Conservation (phyloP, 1,284 basidiomycete species). For the Cryptococcus depauperatus region DNA sequence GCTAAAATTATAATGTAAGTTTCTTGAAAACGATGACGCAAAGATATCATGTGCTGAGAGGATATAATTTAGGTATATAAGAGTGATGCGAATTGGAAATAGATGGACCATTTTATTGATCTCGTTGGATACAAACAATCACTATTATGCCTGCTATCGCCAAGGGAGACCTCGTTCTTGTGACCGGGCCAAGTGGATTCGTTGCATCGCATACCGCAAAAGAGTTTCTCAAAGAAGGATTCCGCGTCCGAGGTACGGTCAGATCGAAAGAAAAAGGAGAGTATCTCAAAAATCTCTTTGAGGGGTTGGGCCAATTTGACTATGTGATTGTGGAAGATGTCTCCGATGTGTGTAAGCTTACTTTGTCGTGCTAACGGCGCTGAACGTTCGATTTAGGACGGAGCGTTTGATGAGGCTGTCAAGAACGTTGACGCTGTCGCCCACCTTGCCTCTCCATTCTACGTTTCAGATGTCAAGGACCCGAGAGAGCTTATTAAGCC, state of each 20-base stretch:
- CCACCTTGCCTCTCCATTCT: conserved; percentile 29
- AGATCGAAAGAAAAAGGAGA: conserved; percentile 51
- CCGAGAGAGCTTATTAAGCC: conserved; percentile 53
- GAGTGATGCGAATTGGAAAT: background rate
- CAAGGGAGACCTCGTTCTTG: conserved; percentile 20
- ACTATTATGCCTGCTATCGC: conserved; percentile 15
- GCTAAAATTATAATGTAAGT: too few species aligned
- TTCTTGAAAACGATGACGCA: background rate
- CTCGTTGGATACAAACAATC: background rate
- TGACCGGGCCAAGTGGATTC: conserved; percentile 27
- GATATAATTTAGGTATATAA: background rate
- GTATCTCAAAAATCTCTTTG: conserved; percentile 50
- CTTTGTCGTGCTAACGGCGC: background rate
- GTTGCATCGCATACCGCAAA: conserved; percentile 25
- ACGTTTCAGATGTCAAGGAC: conserved; percentile 31
- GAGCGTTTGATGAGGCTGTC: conserved; percentile 60
- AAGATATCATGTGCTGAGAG: too few species aligned
- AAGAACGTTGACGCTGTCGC: conserved; percentile 57
- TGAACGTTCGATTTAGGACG: conserved; percentile 44
- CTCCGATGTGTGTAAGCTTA: conserved; percentile 43
- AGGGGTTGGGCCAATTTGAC: conserved; percentile 46
- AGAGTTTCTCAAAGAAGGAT: conserved; percentile 28
- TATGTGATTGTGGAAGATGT: conserved; percentile 54
- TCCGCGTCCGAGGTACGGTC: conserved; percentile 53
- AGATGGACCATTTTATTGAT: background rate